Evolutionary conservation across 176 grass and related monocot species (phyloP).

Genomic region (Eragrostis nindensis): DNA sequence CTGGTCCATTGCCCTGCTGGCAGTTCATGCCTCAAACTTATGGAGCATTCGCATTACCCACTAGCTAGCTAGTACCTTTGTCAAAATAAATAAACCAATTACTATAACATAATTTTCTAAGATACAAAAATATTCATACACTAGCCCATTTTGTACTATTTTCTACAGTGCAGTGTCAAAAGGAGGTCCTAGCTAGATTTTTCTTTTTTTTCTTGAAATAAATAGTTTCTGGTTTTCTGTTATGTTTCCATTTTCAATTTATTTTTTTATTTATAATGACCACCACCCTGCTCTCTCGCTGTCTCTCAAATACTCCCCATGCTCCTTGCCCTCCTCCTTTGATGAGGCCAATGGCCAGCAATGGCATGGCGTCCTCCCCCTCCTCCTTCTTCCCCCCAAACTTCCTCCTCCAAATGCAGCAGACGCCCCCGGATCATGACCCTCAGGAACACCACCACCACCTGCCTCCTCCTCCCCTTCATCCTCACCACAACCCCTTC

Average conservation of each 20-base stretch:
- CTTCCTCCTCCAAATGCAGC: slow-evolving; percentile 92
- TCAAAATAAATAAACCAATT: no score
- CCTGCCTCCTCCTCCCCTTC: slow-evolving; percentile 34
- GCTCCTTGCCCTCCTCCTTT: slow-evolving; percentile 32
- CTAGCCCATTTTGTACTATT: no score
- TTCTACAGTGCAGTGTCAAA: no score
- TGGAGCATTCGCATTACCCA: background rate
- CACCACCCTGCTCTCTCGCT: slow-evolving; percentile 29
- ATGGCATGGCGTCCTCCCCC: slow-evolving; percentile 76
- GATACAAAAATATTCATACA: no score
- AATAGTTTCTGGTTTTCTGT: background rate
- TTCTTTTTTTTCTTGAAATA: background rate
- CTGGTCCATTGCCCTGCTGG: slow-evolving; percentile 39
- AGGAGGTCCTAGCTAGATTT: background rate
- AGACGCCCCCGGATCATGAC: slow-evolving; percentile 36
- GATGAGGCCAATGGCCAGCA: slow-evolving; percentile 80
- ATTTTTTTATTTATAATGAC: slow-evolving; percentile 24
- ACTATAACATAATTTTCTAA: no score
- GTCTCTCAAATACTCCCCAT: slow-evolving; percentile 45
- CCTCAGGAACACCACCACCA: slow-evolving; percentile 58
- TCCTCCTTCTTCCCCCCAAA: slow-evolving; percentile 88
- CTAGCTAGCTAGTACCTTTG: no score
- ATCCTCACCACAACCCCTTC: slow-evolving; percentile 57
- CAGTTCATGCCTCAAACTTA: slow-evolving; percentile 7
- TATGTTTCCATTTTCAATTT: background rate